Evolutionary conservation across 2,329 filamentous ascomycete genomes (phyloP), one percentile per base, ranked within the genome.

Genomic region (Talaromyces verruculosus): DNA sequence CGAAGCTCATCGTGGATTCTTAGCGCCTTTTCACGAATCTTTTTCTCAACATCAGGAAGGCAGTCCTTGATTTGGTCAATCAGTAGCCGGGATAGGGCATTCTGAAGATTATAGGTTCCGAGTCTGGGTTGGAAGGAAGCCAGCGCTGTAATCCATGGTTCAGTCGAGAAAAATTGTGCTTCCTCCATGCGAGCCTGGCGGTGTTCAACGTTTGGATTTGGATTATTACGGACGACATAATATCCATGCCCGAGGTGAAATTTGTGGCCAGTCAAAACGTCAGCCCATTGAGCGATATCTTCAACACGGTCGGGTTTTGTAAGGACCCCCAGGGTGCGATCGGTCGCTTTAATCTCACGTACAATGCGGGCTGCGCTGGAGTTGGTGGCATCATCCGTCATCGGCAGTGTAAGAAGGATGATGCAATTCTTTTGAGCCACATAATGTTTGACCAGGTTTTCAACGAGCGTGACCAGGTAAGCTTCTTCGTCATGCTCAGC

Each of bases 271-370:
- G 82, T 79, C 4, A 96, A 82, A 64, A 93, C 89, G 0, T 84
- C 79, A 0, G 86, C 73, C 84, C 90, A 91, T 65, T 89, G 87
- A 0, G 81, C 78, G 0, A 86, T 79, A 0, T 78, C 74, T 0
- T 87, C 84, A 0, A 93, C 78, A 0, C 90, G 84, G 68, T 97
- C 93, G 0, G 93, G 92, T 72, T 96, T 97, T 0, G 93, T 97
- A 17, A 97, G 83, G 0, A 96, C 90, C 0, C 91, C 91, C 63
- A 91, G 83, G 0, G 88, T 91, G 1, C 89, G 83, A 3, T 81
- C 68, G 1, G 84, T 81, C 0, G 89, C 89, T 1, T 81, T 81
- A 1, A 86, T 78, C 49, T 83, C 75, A 35, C 86, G 78, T 69
- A 93, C 87, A 2, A 92, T 82, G 0, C 84, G 83, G 11, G 90